Percentiles rank a stretch among this genome's conserved stretches.
These are phyloP conservation scores for Xerocomellus intermedius DNA, from an alignment of 768 basidiomycete species.

Conservation along the genomic window DNA sequence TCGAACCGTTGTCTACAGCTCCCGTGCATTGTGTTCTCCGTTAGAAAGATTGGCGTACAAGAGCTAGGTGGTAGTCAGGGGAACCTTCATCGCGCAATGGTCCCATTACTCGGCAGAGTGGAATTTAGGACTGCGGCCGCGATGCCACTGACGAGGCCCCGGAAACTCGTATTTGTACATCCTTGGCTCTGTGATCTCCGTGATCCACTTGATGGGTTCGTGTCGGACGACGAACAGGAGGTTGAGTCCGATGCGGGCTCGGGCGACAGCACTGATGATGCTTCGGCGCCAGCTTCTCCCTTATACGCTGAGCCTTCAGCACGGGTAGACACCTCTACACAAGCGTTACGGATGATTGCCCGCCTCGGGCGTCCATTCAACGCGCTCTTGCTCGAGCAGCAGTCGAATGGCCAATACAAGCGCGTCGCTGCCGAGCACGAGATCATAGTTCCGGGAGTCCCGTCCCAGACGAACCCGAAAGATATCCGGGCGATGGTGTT, in stretches of 20 bases:
- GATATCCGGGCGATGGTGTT: background rate
- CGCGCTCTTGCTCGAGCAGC: conserved; percentile 2
- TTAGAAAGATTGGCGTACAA: too few relatives aligned
- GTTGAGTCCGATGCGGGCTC: background rate
- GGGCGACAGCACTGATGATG: background rate
- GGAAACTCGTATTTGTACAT: background rate
- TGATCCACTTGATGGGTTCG: background rate
- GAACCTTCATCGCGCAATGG: too few relatives aligned
- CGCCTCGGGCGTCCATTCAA: background rate
- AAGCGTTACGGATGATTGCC: background rate
- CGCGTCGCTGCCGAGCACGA: too few relatives aligned
- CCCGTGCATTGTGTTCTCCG: background rate
- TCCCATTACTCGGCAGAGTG: too few relatives aligned
- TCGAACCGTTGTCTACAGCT: background rate
- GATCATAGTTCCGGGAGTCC: background rate
- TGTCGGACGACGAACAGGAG: background rate
- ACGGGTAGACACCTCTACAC: background rate
- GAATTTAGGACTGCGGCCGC: too few relatives aligned
- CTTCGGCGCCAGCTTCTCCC: background rate
- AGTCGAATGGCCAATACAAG: too few relatives aligned
- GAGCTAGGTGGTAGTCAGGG: too few relatives aligned
- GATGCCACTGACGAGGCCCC: too few relatives aligned
- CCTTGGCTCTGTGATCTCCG: conserved; percentile 6
- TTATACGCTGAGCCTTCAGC: background rate
- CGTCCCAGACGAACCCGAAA: background rate